phyloP scores from a whole-genome alignment of 257 asterid species.

The Solanum medicagineum region DNA sequence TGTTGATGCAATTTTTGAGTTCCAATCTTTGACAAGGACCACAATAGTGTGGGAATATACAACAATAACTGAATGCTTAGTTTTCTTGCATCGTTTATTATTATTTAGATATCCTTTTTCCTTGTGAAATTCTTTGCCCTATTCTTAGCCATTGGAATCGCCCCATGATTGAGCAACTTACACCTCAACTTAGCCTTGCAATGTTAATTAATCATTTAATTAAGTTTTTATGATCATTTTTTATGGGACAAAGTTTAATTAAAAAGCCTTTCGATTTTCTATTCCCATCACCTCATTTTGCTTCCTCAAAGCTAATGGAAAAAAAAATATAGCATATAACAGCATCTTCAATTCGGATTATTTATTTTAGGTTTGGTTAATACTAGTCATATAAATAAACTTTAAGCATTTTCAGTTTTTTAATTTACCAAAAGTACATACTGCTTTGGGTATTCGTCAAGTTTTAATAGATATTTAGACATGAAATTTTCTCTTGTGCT shows the following conservation, averaged over 20 bases:
- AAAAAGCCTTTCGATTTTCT: background rate
- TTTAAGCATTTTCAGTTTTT: background rate
- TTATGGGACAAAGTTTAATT: background rate
- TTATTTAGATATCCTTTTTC: background rate
- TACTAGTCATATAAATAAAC: background rate
- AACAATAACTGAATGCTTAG: background rate
- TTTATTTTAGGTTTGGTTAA: background rate
- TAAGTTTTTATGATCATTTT: background rate
- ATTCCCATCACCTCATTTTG: background rate
- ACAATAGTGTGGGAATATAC: too few relatives aligned
- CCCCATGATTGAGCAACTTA: background rate
- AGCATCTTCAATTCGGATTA: background rate
- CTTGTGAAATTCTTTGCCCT: background rate
- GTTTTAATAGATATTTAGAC: background rate
- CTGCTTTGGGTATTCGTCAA: background rate
- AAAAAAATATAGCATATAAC: background rate
- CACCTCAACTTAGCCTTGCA: background rate
- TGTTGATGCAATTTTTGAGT: too few relatives aligned
- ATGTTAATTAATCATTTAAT: background rate
- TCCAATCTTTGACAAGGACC: too few relatives aligned
- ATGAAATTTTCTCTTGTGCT: too few relatives aligned
- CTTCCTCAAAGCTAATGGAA: background rate
- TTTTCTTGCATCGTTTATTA: background rate
- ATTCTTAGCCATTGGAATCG: background rate
- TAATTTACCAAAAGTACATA: background rate